These are phyloP conservation scores for Aureobasidium sp. DNA, from an alignment of 2,329 filamentous ascomycete species.

Conservation along the genomic window DNA sequence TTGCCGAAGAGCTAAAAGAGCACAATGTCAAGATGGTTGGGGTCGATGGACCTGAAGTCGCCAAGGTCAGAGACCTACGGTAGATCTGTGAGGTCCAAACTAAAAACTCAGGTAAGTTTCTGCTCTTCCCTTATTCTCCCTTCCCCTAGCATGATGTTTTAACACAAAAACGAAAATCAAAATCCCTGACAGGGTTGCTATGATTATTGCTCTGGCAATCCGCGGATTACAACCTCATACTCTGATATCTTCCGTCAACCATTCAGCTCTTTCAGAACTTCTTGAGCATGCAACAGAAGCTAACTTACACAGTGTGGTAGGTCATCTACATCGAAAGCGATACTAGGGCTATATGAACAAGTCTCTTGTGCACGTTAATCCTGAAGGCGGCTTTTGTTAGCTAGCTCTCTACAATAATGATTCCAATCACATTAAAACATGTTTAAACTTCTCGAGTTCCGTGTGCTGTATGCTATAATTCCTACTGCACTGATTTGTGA, in stretches of 20 bases:
- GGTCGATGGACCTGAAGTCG: slow-evolving; percentile 50
- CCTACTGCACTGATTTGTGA: too few relatives aligned
- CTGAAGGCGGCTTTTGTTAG: too few relatives aligned
- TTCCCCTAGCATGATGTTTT: slow-evolving; percentile 2
- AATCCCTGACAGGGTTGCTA: slow-evolving; percentile 7
- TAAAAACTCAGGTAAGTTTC: background rate
- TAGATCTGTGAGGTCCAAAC: background rate
- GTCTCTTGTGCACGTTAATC: too few relatives aligned
- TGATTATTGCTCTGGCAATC: background rate
- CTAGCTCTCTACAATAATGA: background rate
- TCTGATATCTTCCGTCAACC: background rate
- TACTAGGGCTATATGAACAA: too few relatives aligned
- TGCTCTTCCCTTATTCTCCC: background rate
- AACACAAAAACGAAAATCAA: slow-evolving; percentile 14
- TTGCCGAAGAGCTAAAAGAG: slow-evolving; percentile 47
- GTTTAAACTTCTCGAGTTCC: too few relatives aligned
- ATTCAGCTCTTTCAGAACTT: background rate
- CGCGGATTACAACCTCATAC: slow-evolving; percentile 11
- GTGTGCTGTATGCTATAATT: too few relatives aligned
- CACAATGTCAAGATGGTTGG: slow-evolving; percentile 58
- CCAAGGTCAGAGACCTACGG: slow-evolving; percentile 1
- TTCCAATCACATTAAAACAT: too few relatives aligned
- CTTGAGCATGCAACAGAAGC: background rate
- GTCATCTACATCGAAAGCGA: too few relatives aligned
- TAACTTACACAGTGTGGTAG: background rate